These are phyloP conservation scores for Irpex sp. DNA, from an alignment of 1,284 basidiomycete genomes.

Conservation along the genomic window DNA sequence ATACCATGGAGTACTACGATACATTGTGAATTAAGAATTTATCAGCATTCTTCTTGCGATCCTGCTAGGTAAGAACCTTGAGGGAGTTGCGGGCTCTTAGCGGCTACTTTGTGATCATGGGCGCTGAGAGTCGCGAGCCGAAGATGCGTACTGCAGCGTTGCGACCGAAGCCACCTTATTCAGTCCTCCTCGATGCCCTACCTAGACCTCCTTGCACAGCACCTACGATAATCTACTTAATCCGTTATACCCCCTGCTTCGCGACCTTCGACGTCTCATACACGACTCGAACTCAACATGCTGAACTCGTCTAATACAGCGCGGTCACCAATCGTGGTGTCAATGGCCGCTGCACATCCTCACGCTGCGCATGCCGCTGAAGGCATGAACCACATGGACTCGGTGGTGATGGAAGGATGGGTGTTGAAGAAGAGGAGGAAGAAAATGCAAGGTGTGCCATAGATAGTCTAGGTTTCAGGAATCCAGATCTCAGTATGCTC, in stretches of 20 bases:
- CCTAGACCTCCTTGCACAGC: neutral
- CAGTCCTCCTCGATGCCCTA: neutral
- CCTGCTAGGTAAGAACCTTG: neutral
- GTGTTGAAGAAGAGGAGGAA: slow-evolving; percentile 79
- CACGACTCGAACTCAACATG: neutral
- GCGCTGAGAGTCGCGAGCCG: neutral
- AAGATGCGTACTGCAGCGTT: neutral
- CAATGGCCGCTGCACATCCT: slow-evolving; percentile 8
- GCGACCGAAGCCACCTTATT: neutral
- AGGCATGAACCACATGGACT: neutral
- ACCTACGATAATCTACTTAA: neutral
- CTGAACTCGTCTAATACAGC: neutral
- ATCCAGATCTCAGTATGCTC: neutral
- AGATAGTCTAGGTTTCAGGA: neutral
- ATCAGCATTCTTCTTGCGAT: neutral
- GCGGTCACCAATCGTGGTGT: neutral
- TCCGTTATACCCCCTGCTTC: neutral
- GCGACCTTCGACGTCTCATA: neutral
- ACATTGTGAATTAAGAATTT: neutral
- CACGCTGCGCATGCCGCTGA: slow-evolving; percentile 2
- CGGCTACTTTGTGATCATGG: neutral
- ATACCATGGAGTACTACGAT: neutral
- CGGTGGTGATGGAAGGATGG: slow-evolving; percentile 65
- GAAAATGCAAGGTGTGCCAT: slow-evolving; percentile 74
- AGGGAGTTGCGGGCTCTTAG: neutral